A percentile compares a stretch with the other conserved stretches of the same genome.
Conservation (phyloP, 129 eudicot genomes). For the Smallanthus sonchifolius region DNA sequence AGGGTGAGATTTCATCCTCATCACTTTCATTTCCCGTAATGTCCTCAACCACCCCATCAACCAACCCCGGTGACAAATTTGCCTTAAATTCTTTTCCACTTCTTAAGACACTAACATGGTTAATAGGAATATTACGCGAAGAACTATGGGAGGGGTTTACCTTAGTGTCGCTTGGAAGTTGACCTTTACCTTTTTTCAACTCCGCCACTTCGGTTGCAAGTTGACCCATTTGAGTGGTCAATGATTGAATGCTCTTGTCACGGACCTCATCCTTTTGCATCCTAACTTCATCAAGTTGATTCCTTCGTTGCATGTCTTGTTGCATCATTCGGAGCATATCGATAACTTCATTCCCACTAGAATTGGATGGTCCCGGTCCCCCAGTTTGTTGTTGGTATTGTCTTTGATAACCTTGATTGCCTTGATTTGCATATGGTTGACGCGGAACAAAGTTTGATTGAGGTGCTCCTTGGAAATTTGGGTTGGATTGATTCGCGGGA, state of each 20-base stretch:
- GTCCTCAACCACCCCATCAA: no score
- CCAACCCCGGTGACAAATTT: background rate
- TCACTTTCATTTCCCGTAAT: no score
- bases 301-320: background rate
- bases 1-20: no score
- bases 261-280: no score
- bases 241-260: background rate
- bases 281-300: no score
- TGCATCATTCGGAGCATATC: background rate
- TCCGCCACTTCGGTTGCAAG: background rate
- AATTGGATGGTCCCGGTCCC: background rate
- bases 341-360: background rate
- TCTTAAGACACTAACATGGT: background rate
- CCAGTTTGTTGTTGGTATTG: background rate
- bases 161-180: background rate
- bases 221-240: background rate
- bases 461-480: no score
- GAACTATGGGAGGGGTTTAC: no score
- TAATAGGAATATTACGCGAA: background rate
- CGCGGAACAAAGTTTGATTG: no score
- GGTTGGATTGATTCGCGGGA: no score
- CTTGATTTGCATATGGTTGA: no score
- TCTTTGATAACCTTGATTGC: background rate
- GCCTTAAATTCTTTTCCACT: background rate
- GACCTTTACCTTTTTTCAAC: background rate